A percentile compares a stretch with the other conserved stretches of the same genome.
Conservation (phyloP, 2,329 filamentous ascomycete species). For the Hymenoscyphus repandus region DNA sequence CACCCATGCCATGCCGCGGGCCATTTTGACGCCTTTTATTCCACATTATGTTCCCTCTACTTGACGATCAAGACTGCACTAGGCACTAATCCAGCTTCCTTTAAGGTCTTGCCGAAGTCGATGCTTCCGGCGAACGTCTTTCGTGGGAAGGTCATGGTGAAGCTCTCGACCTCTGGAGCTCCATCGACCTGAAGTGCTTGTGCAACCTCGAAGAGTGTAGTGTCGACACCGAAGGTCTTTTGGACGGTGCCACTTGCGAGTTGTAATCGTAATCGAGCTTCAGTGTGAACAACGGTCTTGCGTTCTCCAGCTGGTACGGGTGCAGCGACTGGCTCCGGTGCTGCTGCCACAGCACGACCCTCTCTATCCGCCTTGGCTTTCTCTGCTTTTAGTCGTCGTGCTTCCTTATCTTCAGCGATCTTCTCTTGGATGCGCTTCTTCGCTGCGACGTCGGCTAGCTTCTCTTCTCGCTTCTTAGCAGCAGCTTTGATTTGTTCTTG, state of each 20-base stretch:
- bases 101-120: slow-evolving; percentile 86
- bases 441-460: slow-evolving; percentile 76
- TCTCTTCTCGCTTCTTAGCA: slow-evolving; percentile 79
- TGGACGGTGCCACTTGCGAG: slow-evolving; percentile 69
- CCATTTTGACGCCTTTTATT: not conserved
- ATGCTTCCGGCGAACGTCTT: slow-evolving; percentile 66
- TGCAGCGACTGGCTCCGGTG: slow-evolving; percentile 36
- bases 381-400: slow-evolving; percentile 79
- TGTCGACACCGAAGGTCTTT: slow-evolving; percentile 85
- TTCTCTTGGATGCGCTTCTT: slow-evolving; percentile 87
- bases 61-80: slow-evolving; percentile 83
- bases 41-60: slow-evolving; percentile 26
- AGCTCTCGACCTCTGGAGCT: slow-evolving; percentile 68
- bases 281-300: slow-evolving; percentile 48
- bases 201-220: slow-evolving; percentile 88
- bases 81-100: slow-evolving; percentile 85
- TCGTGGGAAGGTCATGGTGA: slow-evolving; percentile 80
- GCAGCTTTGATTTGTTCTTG: slow-evolving; percentile 94
- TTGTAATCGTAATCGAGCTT: slow-evolving; percentile 78
- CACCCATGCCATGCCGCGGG: slow-evolving; percentile 1
- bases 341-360: slow-evolving; percentile 46
- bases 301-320: slow-evolving; percentile 27
- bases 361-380: slow-evolving; percentile 80
- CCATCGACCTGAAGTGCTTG: slow-evolving; percentile 68
- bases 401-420: slow-evolving; percentile 92